These are phyloP conservation scores for Rubus idaeus DNA, from an alignment of 306 rosid species.

Conservation along the genomic window DNA sequence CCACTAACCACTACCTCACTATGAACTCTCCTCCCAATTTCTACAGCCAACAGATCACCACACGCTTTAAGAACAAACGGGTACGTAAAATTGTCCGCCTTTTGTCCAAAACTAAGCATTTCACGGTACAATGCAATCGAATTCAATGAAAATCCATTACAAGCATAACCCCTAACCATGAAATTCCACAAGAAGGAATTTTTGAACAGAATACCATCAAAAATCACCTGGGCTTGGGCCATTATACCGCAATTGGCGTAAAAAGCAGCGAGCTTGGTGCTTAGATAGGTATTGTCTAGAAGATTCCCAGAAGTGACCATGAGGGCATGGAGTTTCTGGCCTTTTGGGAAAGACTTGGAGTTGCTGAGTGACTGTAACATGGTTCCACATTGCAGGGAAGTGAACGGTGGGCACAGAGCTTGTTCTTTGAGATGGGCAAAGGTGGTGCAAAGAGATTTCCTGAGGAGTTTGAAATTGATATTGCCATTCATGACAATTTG, in stretches of 20 bases:
- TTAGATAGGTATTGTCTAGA: slow-evolving; percentile 39
- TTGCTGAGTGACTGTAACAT: slow-evolving; percentile 48
- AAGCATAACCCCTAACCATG: slow-evolving; percentile 58
- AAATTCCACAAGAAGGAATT: slow-evolving; percentile 50
- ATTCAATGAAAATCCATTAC: slow-evolving; percentile 18
- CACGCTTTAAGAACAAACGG: slow-evolving; percentile 65
- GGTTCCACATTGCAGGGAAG: slow-evolving; percentile 56
- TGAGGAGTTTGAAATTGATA: slow-evolving; percentile 23
- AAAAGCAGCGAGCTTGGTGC: slow-evolving; percentile 54
- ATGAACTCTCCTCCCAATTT: slow-evolving; percentile 50
- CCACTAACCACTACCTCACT: slow-evolving; percentile 47
- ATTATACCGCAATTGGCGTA: slow-evolving; percentile 47
- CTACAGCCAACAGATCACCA: slow-evolving; percentile 43
- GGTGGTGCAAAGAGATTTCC: slow-evolving; percentile 19
- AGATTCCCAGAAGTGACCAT: slow-evolving; percentile 42
- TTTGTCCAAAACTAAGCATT: slow-evolving; percentile 41
- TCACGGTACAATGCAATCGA: slow-evolving; percentile 47
- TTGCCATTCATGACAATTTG: slow-evolving; percentile 33
- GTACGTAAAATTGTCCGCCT: slow-evolving; percentile 54
- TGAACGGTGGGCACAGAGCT: slow-evolving; percentile 20
- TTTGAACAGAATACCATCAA: slow-evolving; percentile 37
- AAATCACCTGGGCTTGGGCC: slow-evolving; percentile 43
- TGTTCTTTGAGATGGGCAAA: not conserved
- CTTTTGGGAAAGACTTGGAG: slow-evolving; percentile 36
- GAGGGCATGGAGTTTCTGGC: slow-evolving; percentile 50